Evolutionary conservation across 2,329 filamentous ascomycete species (phyloP).

Genomic region (Fusarium sp.): DNA sequence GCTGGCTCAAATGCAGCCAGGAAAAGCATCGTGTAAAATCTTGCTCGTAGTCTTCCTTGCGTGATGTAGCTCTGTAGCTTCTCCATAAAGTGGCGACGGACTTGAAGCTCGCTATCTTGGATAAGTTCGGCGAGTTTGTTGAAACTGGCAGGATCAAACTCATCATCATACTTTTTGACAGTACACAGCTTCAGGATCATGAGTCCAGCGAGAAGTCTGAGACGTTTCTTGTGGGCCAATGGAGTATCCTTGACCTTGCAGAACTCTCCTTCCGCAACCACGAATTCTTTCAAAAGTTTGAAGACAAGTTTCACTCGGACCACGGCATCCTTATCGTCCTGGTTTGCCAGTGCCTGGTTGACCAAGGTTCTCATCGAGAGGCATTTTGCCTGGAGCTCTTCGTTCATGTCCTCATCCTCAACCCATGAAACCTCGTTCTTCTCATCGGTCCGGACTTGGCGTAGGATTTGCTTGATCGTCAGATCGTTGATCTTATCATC

Average conservation of each 20-base stretch:
- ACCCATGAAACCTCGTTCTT: constrained; percentile 74
- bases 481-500: constrained; percentile 84
- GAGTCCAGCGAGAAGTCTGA: constrained; percentile 85
- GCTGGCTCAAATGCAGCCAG: constrained; percentile 91
- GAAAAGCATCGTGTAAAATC: constrained; percentile 93
- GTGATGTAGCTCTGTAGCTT: constrained; percentile 93
- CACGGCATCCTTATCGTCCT: constrained; percentile 65
- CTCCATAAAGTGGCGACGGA: constrained; percentile 82
- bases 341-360: constrained; percentile 79
- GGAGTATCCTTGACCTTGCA: constrained; percentile 82
- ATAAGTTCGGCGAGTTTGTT: constrained; percentile 83
- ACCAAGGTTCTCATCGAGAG: constrained; percentile 87
- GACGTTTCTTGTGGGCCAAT: constrained; percentile 79
- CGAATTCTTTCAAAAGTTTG: constrained; percentile 80
- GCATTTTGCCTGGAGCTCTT: constrained; percentile 85
- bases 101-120: constrained; percentile 79
- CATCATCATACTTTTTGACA: constrained; percentile 78
- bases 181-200: constrained; percentile 86
- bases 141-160: constrained; percentile 80
- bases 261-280: constrained; percentile 82
- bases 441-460: constrained; percentile 74
- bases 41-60: constrained; percentile 73
- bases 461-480: constrained; percentile 78
- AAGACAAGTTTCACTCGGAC: constrained; percentile 76
- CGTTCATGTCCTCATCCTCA: constrained; percentile 75